A percentile compares a stretch with the other conserved stretches of the same genome.
Conservation (phyloP, 2,329 filamentous ascomycete species). For the Aspergillus sojae region DNA sequence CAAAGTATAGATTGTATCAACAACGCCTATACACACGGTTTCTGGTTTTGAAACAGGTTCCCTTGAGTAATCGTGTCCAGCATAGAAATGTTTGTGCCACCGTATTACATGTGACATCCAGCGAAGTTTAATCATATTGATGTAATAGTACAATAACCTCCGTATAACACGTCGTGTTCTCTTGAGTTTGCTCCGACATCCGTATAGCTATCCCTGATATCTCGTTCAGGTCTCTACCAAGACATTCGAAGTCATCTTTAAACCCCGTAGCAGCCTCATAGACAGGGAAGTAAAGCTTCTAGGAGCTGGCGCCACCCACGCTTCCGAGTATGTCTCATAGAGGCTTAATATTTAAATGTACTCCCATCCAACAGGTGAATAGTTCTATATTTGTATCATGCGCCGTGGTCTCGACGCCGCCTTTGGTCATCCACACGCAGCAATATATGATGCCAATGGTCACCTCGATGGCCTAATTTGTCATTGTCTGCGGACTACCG, state of each 20-base stretch:
- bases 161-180: background rate
- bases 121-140: background rate
- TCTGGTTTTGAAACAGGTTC: background rate
- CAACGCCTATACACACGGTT: background rate
- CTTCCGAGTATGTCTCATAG: background rate
- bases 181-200: too few species aligned
- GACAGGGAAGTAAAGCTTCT: background rate
- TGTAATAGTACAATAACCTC: background rate
- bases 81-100: background rate
- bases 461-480: background rate
- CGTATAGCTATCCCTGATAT: background rate
- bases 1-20: background rate
- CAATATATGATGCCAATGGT: background rate
- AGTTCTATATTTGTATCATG: background rate
- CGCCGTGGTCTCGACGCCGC: background rate
- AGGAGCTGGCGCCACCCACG: rapidly evolving
- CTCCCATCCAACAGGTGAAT: background rate
- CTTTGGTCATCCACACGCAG: background rate
- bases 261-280: background rate
- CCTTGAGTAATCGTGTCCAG: background rate
- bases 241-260: background rate
- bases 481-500: background rate
- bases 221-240: too few species aligned
- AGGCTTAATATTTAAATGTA: background rate
- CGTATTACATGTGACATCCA: background rate